Percentiles rank a stretch among this genome's conserved stretches.
phyloP scores from a whole-genome alignment of 2,329 filamentous ascomycete species.

The Macrophomina phaseolina region DNA sequence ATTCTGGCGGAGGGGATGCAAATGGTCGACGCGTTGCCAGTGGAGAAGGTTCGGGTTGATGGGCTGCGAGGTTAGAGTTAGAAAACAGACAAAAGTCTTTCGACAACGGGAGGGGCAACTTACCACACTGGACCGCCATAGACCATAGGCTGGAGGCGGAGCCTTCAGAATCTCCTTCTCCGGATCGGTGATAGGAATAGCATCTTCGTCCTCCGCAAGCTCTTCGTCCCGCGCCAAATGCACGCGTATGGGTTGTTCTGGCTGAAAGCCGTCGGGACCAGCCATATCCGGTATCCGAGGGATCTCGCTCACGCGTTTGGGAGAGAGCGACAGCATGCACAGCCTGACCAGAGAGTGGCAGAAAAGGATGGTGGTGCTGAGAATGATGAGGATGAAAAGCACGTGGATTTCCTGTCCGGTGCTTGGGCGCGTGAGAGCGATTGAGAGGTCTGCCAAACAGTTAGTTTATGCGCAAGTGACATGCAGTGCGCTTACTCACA shows the following conservation, averaged over 20 bases:
- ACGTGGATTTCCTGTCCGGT: constrained; percentile 76
- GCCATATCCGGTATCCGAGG: constrained; percentile 52
- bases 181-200: constrained; percentile 45
- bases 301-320: constrained; percentile 34
- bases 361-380: constrained; percentile 78
- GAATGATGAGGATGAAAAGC: constrained; percentile 77
- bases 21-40: constrained; percentile 69
- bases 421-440: constrained; percentile 70
- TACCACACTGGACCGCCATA: constrained; percentile 78
- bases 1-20: constrained; percentile 23
- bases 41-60: constrained; percentile 82
- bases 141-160: constrained; percentile 82
- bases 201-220: constrained; percentile 45
- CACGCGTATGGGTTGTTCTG: constrained; percentile 75
- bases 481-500: background rate
- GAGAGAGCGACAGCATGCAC: constrained; percentile 66
- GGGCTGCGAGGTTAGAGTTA: constrained; percentile 53
- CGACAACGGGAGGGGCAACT: background rate
- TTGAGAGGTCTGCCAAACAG: constrained; percentile 66
- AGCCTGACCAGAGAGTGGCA: constrained; percentile 78
- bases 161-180: constrained; percentile 39
- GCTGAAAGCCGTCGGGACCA: constrained; percentile 70
- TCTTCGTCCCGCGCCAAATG: constrained; percentile 78
- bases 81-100: constrained; percentile 9
- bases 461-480: background rate